Conservation (phyloP, 805 yeast genomes). For the Jamesozyma lodderae region DNA sequence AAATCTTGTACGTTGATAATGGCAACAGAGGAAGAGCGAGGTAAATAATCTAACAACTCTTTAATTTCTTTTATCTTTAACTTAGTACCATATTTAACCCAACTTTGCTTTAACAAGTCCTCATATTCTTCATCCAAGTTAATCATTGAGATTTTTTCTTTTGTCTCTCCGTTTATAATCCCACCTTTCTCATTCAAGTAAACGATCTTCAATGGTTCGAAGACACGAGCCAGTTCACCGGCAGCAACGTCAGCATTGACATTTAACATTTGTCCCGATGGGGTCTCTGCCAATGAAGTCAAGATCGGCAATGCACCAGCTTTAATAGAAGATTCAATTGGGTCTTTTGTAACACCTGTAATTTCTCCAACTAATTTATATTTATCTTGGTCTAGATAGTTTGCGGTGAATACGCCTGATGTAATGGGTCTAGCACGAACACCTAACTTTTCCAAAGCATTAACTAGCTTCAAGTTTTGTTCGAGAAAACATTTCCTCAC, state of each 20-base stretch:
- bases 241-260: conserved; percentile 99
- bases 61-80: conserved; percentile 93
- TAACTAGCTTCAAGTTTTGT: conserved; percentile 89
- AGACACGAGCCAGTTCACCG: conserved; percentile 91
- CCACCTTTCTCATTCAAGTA: conserved; percentile 98
- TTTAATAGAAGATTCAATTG: conserved; percentile 86
- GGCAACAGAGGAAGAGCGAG: conserved; percentile 96
- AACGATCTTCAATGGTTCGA: conserved; percentile 94
- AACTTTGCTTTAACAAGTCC: conserved; percentile 77
- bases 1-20: conserved; percentile 90
- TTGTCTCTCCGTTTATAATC: conserved; percentile 82
- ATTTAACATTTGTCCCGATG: conserved; percentile 91
- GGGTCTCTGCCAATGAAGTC: conserved; percentile 93
- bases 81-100: conserved; percentile 99
- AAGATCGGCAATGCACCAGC: conserved; percentile 96
- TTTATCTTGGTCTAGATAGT: conserved; percentile 80
- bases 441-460: conserved; percentile 92
- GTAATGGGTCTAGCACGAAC: conserved; percentile 98
- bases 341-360: conserved; percentile 74
- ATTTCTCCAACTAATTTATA: conserved; percentile 91
- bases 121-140: conserved; percentile 96
- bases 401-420: conserved; percentile 93
- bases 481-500: conserved; percentile 93
- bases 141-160: conserved; percentile 80
- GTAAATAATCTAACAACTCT: conserved; percentile 86